A percentile compares a stretch with the other conserved stretches of the same genome.
phyloP scores from a whole-genome alignment of 768 basidiomycete genomes.

The Candolleomyces eurysporus region DNA sequence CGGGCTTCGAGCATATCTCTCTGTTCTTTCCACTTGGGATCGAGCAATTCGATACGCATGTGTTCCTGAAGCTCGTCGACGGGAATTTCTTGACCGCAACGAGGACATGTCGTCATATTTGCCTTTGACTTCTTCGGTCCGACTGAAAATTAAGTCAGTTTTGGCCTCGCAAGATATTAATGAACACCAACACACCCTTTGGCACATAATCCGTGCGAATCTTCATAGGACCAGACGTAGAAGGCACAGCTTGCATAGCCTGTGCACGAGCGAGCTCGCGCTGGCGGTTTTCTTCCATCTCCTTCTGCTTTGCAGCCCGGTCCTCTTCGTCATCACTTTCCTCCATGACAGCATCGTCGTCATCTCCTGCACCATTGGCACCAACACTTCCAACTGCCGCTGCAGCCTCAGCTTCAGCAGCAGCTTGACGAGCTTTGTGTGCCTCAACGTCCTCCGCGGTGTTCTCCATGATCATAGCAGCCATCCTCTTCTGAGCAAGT shows the following conservation, averaged over 20 bases:
- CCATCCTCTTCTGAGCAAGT: conserved; percentile 95
- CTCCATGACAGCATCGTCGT: conserved; percentile 77
- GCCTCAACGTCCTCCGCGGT: conserved; percentile 86
- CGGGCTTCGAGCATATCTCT: conserved; percentile 86
- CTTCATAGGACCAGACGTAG: conserved; percentile 77
- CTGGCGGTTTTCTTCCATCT: conserved; percentile 69
- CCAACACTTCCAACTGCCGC: conserved; percentile 72
- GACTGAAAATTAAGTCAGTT: conserved; percentile 39
- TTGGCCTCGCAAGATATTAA: neutral
- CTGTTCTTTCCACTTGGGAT: conserved; percentile 98
- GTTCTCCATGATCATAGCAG: conserved; percentile 97
- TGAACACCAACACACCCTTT: conserved; percentile 58
- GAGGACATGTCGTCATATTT: conserved; percentile 82
- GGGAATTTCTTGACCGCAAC: conserved; percentile 95
- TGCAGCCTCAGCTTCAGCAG: conserved; percentile 81
- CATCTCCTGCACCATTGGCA: conserved; percentile 43
- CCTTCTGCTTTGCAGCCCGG: conserved; percentile 56
- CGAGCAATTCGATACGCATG: conserved; percentile 96
- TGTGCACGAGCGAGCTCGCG: conserved; percentile 74
- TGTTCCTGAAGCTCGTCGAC: conserved; percentile 96
- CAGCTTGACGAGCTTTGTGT: conserved; percentile 76
- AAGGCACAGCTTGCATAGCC: conserved; percentile 74
- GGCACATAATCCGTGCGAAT: conserved; percentile 96
- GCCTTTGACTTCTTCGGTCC: conserved; percentile 63
- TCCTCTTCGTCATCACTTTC: conserved; percentile 83